Evolutionary conservation across 352 stramenopile species (phyloP).

Genomic region (Phytophthora rubi): DNA sequence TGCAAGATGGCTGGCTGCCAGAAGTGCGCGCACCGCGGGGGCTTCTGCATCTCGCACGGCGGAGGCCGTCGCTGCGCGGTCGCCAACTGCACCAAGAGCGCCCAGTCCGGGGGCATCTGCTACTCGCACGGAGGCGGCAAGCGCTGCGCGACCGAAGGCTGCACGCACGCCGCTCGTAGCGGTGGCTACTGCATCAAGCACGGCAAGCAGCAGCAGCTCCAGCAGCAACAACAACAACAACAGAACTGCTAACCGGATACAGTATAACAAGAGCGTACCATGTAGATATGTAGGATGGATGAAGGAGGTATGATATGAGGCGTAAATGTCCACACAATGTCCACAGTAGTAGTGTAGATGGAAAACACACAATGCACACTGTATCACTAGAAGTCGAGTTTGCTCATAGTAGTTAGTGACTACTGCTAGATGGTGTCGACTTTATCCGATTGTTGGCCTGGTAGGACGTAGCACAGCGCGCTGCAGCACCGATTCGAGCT

Average conservation of each 20-base stretch:
- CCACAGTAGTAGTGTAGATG: slow-evolving; percentile 21
- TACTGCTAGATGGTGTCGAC: neutral
- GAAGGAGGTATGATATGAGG: slow-evolving; percentile 38
- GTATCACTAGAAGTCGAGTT: slow-evolving; percentile 30
- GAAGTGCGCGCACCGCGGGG: slow-evolving; percentile 83
- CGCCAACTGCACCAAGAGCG: slow-evolving; percentile 77
- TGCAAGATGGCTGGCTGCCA: slow-evolving; percentile 86
- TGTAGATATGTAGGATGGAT: slow-evolving; percentile 28
- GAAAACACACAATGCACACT: slow-evolving; percentile 27
- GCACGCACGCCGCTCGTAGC: slow-evolving; percentile 78
- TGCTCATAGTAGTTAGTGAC: neutral
- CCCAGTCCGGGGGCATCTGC: slow-evolving; percentile 83
- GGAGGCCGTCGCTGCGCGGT: slow-evolving; percentile 77
- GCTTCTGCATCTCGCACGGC: slow-evolving; percentile 85
- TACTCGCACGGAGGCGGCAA: slow-evolving; percentile 88
- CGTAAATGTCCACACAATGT: slow-evolving; percentile 29
- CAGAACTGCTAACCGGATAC: slow-evolving; percentile 18
- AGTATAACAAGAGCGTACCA: slow-evolving; percentile 21
- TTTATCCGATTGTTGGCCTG: slow-evolving; percentile 7
- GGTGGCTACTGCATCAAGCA: slow-evolving; percentile 88
- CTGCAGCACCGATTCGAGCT: slow-evolving; percentile 40
- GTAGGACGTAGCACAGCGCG: slow-evolving; percentile 16
- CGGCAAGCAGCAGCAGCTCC: slow-evolving; percentile 60
- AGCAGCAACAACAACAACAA: slow-evolving; percentile 15
- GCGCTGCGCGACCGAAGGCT: slow-evolving; percentile 75